Base-by-base conservation (phyloP, 371 early-diverging fungal species). In the Mucor velutinosus region DNA sequence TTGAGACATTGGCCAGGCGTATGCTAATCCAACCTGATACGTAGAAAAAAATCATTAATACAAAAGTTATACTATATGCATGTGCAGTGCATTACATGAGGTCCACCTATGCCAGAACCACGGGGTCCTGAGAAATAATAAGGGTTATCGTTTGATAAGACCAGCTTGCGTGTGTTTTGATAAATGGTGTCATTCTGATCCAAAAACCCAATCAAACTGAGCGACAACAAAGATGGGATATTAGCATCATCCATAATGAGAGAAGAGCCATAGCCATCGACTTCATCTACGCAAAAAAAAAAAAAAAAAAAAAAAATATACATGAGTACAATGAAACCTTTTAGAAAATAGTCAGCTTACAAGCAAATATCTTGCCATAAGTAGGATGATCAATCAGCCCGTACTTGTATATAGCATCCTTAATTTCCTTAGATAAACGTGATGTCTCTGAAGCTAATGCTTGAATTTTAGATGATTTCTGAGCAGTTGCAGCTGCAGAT, bases 221-320 rank as follows among this genome's bases (percentile, higher is more conserved):
- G 70, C 0, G 89, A 86, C 14, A 91, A 67, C 6, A 91, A 74
- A 3, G 86, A 84, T 0, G 92, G 92, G 5, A 90, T 75, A 57
- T 89, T 90, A 7, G 90, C 90, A 65, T 91, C 92, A 72, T 91
- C 92, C 86, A 90, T 90, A 2, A 91, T 63, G 7, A 88, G 71
- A 0, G 63, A 29, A 10, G 88, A 86, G 0, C 92, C 90, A 65
- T 85, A 90, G 2, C 92, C 90, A 62, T 91, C 90, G 21, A 88
- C 85, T 64, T 91, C 92, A 45, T 74, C 80, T 33, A n/a, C n/a
- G 77, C 72, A 12, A 61, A 6, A 45, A 45, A 3, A 6, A 45
- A 45, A 19, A n/a, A n/a, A 78, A 74, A 12, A 61, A 6, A 45
- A 45, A 3, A 6, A 45, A 45, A 19, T 27, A 59, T 25, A 39